These are phyloP conservation scores for Psilocybe mexicana DNA, from an alignment of 1,284 basidiomycete genomes.

Conservation along the genomic window DNA sequence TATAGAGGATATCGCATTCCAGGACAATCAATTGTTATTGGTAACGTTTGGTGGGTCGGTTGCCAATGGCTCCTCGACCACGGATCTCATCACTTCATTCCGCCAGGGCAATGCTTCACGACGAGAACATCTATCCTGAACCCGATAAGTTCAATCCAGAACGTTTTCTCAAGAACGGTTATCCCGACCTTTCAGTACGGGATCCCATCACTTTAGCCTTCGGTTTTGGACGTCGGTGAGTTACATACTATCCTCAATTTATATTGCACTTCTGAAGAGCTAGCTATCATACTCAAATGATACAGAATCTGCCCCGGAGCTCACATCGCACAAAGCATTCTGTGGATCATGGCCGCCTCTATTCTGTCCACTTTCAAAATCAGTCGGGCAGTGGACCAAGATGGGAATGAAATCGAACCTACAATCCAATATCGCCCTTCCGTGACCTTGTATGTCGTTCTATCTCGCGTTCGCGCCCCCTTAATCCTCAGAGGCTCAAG, in stretches of 20 bases:
- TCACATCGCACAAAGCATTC: conserved; percentile 34
- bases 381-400: conserved; percentile 26
- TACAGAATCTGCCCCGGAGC: conserved; percentile 35
- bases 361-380: conserved; percentile 39
- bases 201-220: conserved; percentile 30
- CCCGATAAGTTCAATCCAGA: conserved; percentile 32
- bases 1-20: conserved; percentile 36
- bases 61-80: background rate
- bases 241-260: background rate
- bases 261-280: background rate
- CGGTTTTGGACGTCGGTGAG: conserved; percentile 35
- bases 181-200: conserved; percentile 22
- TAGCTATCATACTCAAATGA: background rate
- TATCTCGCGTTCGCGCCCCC: background rate
- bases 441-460: conserved; percentile 28
- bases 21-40: conserved; percentile 30
- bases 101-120: conserved; percentile 31
- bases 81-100: background rate
- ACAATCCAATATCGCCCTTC: conserved; percentile 26
- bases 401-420: conserved; percentile 30
- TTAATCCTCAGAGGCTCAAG: background rate
- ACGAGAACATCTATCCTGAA: conserved; percentile 27
- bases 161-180: conserved; percentile 32
- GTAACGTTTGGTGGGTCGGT: conserved; percentile 33
- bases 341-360: conserved; percentile 40